A percentile compares a stretch with the other conserved stretches of the same genome.
Evolutionary conservation across 192 early-diverging fungal genomes (phyloP).

Genomic region (Gonapodya prolifera): DNA sequence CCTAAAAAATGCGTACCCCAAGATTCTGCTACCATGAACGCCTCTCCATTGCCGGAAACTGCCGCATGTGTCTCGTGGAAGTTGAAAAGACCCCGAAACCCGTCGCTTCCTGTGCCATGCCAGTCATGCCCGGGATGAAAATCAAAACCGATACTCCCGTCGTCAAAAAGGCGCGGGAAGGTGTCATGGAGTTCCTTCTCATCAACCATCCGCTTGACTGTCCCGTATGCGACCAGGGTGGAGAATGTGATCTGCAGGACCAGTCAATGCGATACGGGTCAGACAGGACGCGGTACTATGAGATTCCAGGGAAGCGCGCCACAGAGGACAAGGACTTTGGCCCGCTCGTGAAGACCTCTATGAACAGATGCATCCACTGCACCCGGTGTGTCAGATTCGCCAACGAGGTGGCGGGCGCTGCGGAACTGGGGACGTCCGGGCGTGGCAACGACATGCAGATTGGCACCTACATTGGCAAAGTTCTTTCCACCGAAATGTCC

Average conservation of each 20-base stretch:
- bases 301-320: conserved; percentile 80
- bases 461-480: conserved; percentile 84
- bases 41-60: conserved; percentile 94
- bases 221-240: conserved; percentile 98
- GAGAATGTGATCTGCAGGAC: conserved; percentile 98
- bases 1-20: too few relatives aligned
- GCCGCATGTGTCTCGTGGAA: conserved; percentile 99
- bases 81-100: conserved; percentile 93
- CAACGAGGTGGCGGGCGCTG: conserved; percentile 93
- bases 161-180: conserved; percentile 93
- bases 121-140: conserved; percentile 93
- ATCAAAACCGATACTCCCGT: conserved; percentile 87
- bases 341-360: conserved; percentile 87
- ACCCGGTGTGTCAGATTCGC: conserved; percentile 97
- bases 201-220: conserved; percentile 98
- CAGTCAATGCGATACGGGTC: conserved; percentile 91
- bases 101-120: conserved; percentile 92
- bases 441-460: conserved; percentile 98
- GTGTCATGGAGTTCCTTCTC: conserved; percentile 72
- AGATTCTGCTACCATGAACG: conserved; percentile 80
- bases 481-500: conserved; percentile 86
- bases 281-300: conserved; percentile 80
- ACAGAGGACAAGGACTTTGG: conserved; percentile 96
- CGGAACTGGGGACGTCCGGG: conserved; percentile 88
- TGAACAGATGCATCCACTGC: conserved; percentile 99